These are phyloP conservation scores for Lepidium aucheri DNA, from an alignment of 345 rosid species.

Conservation along the genomic window DNA sequence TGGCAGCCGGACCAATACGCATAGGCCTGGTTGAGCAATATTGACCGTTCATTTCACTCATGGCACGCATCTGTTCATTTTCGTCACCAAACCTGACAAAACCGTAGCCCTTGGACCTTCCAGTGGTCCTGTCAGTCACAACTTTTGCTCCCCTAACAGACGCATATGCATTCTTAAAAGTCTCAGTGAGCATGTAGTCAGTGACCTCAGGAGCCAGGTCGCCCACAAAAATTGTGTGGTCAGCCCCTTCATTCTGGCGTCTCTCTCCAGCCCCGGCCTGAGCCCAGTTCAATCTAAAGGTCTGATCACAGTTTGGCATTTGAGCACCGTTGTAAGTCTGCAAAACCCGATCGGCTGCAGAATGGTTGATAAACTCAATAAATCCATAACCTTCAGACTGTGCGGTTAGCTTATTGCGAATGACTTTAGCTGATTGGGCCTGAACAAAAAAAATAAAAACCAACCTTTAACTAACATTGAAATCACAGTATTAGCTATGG, in stretches of 20 bases:
- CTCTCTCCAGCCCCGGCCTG: constrained; percentile 82
- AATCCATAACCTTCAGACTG: constrained; percentile 83
- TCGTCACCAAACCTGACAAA: constrained; percentile 91
- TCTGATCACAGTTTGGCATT: constrained; percentile 75
- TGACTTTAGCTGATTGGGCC: constrained; percentile 72
- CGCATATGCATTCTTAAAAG: constrained; percentile 48
- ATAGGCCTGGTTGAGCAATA: constrained; percentile 76
- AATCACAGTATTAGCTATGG: neutral
- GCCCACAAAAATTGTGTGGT: constrained; percentile 78
- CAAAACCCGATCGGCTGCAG: constrained; percentile 76
- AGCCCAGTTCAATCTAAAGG: constrained; percentile 89
- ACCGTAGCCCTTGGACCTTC: constrained; percentile 94
- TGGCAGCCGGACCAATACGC: constrained; percentile 93
- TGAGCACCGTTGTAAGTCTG: constrained; percentile 62
- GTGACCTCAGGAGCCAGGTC: constrained; percentile 89
- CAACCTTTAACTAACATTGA: neutral
- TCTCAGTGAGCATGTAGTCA: constrained; percentile 62
- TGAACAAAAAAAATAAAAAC: constrained; percentile 7
- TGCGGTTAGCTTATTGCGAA: constrained; percentile 64
- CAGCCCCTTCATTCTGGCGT: constrained; percentile 72
- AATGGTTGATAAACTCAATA: constrained; percentile 57
- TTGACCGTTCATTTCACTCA: constrained; percentile 94
- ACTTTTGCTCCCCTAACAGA: constrained; percentile 92
- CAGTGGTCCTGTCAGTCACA: constrained; percentile 78
- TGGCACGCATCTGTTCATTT: constrained; percentile 71